phyloP scores from a whole-genome alignment of 2,329 filamentous ascomycete genomes.

The Penicillium sp. region DNA sequence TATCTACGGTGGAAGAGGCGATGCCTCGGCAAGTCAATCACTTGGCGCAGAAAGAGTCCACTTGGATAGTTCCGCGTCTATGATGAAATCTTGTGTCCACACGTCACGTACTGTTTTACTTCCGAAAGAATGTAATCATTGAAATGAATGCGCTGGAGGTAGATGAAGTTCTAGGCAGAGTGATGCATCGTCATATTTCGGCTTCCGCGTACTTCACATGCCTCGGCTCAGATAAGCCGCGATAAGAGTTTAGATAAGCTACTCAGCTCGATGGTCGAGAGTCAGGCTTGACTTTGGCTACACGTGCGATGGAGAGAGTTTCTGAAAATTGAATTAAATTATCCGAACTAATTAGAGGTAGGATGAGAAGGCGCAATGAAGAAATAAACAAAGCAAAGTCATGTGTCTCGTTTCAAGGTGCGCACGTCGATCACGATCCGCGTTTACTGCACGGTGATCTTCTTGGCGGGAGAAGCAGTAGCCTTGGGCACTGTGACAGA shows the following conservation, averaged over 20 bases:
- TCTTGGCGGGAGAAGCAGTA: constrained; percentile 47
- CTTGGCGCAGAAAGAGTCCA: neutral
- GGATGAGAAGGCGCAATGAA: neutral
- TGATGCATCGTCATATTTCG: neutral
- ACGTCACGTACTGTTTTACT: neutral
- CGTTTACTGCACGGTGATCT: constrained; percentile 56
- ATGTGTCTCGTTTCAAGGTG: neutral
- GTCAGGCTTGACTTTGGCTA: no score
- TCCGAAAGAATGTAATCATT: neutral
- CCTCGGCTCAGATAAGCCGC: constrained; percentile 12
- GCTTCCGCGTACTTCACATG: constrained; percentile 1
- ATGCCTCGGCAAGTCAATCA: neutral
- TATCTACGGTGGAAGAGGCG: neutral
- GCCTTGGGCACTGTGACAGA: constrained; percentile 59
- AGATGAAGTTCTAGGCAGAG: neutral
- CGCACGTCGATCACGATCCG: neutral
- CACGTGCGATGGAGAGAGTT: neutral
- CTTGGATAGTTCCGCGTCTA: neutral
- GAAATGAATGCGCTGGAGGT: neutral
- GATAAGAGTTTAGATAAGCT: neutral
- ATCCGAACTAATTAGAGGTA: neutral
- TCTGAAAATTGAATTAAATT: neutral
- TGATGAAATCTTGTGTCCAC: neutral
- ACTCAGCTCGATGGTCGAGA: no score
- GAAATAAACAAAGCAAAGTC: neutral